These are phyloP conservation scores for Phytophthora citrophthora DNA, from an alignment of 352 stramenopile genomes.

Conservation along the genomic window DNA sequence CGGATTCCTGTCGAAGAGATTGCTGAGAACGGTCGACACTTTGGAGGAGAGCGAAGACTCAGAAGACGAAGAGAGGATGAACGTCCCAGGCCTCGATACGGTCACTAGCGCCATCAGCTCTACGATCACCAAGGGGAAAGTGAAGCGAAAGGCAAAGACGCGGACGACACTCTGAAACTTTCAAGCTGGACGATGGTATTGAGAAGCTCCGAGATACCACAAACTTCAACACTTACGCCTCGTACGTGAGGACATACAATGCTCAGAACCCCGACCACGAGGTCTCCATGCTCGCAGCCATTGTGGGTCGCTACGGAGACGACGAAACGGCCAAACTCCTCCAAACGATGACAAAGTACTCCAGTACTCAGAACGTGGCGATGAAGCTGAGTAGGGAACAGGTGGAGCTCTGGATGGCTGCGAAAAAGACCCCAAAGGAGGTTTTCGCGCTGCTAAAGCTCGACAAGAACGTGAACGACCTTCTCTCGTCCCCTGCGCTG, in stretches of 20 bases:
- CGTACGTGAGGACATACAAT: background rate
- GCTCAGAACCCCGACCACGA: background rate
- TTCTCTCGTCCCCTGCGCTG: background rate
- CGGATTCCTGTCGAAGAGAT: background rate
- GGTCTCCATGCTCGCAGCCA: background rate
- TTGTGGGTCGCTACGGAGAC: background rate
- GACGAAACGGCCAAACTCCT: background rate
- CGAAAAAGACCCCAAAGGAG: background rate
- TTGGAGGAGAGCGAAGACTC: no score
- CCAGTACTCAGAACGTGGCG: background rate
- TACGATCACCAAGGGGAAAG: background rate
- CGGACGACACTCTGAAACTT: background rate
- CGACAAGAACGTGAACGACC: background rate
- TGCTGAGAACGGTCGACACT: background rate
- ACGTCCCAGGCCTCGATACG: background rate
- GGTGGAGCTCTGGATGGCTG: constrained; percentile 1
- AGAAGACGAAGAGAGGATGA: background rate
- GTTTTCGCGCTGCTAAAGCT: constrained; percentile 1
- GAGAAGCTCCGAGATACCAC: background rate
- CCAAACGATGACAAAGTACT: background rate
- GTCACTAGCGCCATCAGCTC: background rate
- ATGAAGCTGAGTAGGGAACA: background rate
- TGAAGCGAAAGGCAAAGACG: background rate
- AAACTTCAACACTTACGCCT: background rate
- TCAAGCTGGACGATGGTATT: background rate